These are phyloP conservation scores for Usnea hakonensis DNA, from an alignment of 495 filamentous ascomycete species.

Conservation along the genomic window DNA sequence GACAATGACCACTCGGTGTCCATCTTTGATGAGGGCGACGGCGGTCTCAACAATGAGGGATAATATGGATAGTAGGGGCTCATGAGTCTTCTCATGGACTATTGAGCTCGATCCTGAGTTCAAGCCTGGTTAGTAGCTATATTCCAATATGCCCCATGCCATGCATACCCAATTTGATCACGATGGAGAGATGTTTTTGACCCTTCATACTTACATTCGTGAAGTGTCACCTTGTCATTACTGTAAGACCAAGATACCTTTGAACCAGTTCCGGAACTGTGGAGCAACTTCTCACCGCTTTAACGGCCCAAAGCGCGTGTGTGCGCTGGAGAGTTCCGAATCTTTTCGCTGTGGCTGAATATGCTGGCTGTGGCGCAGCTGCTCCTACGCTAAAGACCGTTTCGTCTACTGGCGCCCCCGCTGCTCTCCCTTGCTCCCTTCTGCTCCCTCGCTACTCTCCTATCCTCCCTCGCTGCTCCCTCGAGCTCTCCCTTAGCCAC, in stretches of 20 bases:
- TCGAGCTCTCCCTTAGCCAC: too few species aligned
- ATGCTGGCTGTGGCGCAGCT: too few species aligned
- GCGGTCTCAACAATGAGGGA: conserved; percentile 89
- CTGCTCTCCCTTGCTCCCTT: too few species aligned
- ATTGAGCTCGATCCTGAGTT: conserved; percentile 90
- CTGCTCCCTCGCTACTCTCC: too few species aligned
- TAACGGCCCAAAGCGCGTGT: neutral
- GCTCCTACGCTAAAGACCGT: too few species aligned
- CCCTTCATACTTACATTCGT: conserved; percentile 34
- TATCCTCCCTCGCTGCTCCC: too few species aligned
- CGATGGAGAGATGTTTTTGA: conserved; percentile 55
- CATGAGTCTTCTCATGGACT: conserved; percentile 93
- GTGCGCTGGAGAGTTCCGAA: neutral
- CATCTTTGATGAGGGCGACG: conserved; percentile 75
- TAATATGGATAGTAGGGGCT: conserved; percentile 86
- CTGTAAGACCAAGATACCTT: neutral
- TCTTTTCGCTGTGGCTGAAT: too few species aligned
- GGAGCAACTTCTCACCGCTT: neutral
- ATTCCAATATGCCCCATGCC: conserved; percentile 4
- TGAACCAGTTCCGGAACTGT: neutral
- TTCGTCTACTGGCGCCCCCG: too few species aligned
- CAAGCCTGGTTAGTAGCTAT: conserved; percentile 5
- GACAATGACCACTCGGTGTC: conserved; percentile 88
- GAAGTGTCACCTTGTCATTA: neutral
- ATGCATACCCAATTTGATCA: conserved; percentile 85